A percentile compares a stretch with the other conserved stretches of the same genome.
Conservation (phyloP, 2,329 filamentous ascomycete genomes). For the Cytospora leucostoma region DNA sequence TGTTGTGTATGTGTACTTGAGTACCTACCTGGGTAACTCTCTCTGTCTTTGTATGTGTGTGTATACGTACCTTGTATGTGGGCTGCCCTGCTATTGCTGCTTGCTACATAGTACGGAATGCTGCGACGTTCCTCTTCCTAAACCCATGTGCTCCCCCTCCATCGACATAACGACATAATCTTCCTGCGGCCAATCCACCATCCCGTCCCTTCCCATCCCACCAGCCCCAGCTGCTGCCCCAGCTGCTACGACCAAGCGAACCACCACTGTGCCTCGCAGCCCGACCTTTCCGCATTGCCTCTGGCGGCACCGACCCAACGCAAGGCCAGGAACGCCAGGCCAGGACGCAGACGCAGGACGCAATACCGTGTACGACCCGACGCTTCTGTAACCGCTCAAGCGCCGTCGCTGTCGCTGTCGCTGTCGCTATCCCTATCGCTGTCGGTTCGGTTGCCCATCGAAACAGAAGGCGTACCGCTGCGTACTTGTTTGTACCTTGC, state of each 20-base stretch:
- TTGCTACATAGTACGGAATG: not conserved
- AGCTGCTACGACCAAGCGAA: not conserved
- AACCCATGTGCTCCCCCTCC: not conserved
- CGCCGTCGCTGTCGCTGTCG: not conserved
- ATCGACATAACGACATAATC: not conserved
- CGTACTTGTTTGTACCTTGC: constrained; percentile 14
- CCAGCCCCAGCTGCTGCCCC: not conserved
- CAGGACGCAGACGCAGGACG: not conserved
- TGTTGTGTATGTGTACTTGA: no score
- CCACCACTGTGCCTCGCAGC: not conserved
- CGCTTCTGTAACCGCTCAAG: not conserved
- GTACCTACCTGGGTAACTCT: no score
- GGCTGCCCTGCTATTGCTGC: no score
- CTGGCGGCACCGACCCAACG: constrained; percentile 1
- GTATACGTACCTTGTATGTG: not conserved
- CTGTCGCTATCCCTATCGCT: not conserved
- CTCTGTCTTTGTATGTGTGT: no score
- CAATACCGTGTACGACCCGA: not conserved
- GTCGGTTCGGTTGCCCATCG: not conserved
- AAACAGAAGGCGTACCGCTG: no score
- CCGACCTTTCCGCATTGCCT: constrained; percentile 3
- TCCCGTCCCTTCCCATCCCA: no score
- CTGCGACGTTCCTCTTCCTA: not conserved
- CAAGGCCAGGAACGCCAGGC: not conserved
- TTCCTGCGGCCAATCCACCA: not conserved